Evolutionary conservation across 2,329 filamentous ascomycete genomes (phyloP).

Genomic region (Clonostachys solani): DNA sequence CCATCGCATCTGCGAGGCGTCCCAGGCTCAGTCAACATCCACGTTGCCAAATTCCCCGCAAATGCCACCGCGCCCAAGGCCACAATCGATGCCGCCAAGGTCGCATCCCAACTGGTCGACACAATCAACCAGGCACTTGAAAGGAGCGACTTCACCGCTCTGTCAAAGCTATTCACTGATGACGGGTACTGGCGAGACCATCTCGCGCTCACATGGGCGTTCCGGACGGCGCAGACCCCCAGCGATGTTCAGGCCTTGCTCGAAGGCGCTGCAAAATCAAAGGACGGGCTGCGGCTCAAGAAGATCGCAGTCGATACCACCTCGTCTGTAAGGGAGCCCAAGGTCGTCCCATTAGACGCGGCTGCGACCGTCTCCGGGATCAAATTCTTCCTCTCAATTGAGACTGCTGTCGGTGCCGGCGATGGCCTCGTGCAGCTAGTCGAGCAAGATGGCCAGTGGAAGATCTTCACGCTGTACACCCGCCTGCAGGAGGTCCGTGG

Average conservation of each 20-base stretch:
- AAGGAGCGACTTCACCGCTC: constrained; percentile 21
- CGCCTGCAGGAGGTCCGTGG: constrained; percentile 48
- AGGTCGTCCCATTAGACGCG: constrained; percentile 40
- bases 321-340: constrained; percentile 36
- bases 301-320: constrained; percentile 43
- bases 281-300: constrained; percentile 32
- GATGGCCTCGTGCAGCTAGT: constrained; percentile 51
- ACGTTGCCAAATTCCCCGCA: constrained; percentile 35
- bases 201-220: constrained; percentile 45
- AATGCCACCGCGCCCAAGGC: constrained; percentile 11
- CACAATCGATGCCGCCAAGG: constrained; percentile 23
- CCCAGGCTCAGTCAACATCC: constrained; percentile 51
- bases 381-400: constrained; percentile 49
- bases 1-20: constrained; percentile 20
- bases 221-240: constrained; percentile 32
- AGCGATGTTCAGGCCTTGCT: constrained; percentile 33
- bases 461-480: constrained; percentile 61
- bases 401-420: constrained; percentile 49
- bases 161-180: constrained; percentile 30
- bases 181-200: constrained; percentile 48
- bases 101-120: constrained; percentile 29
- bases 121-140: constrained; percentile 34
- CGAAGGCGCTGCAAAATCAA: constrained; percentile 15
- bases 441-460: constrained; percentile 43
- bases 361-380: constrained; percentile 45